A percentile compares a stretch with the other conserved stretches of the same genome.
Conservation (phyloP, 2,329 filamentous ascomycete genomes). For the Diplodia intermedia region DNA sequence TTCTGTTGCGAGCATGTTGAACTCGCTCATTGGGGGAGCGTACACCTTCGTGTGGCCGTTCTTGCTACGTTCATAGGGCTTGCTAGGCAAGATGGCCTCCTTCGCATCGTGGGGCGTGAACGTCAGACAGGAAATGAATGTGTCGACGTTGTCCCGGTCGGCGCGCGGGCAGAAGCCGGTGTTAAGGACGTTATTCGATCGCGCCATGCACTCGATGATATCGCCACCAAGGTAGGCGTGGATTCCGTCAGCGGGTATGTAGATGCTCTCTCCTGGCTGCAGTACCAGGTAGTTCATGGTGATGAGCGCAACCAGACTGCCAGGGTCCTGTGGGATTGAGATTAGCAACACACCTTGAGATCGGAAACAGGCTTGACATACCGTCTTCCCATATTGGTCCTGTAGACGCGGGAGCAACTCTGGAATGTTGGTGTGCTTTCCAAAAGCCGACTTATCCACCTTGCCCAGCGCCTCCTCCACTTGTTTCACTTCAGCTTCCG, state of each 20-base stretch:
- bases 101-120: constrained; percentile 67
- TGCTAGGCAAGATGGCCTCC: constrained; percentile 80
- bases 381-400: constrained; percentile 64
- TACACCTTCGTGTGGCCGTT: constrained; percentile 70
- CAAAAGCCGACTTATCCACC: constrained; percentile 70
- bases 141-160: constrained; percentile 68
- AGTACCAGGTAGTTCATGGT: constrained; percentile 78
- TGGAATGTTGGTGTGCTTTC: constrained; percentile 76
- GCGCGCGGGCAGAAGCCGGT: constrained; percentile 74
- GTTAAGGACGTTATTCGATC: constrained; percentile 76
- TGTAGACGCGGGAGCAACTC: constrained; percentile 70
- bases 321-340: constrained; percentile 59
- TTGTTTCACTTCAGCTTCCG: constrained; percentile 59
- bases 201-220: constrained; percentile 81
- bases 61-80: constrained; percentile 77
- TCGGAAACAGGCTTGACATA: neutral
- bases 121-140: constrained; percentile 68
- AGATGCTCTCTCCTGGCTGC: constrained; percentile 70
- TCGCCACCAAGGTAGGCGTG: constrained; percentile 76
- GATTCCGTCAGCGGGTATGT: constrained; percentile 75
- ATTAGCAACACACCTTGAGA: neutral
- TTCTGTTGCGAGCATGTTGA: constrained; percentile 69
- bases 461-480: constrained; percentile 69
- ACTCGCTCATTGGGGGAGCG: constrained; percentile 73
- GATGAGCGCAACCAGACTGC: constrained; percentile 71